Evolutionary conservation across 208 protist genomes (phyloP).

Genomic region (Tritrichomonas foetus): DNA sequence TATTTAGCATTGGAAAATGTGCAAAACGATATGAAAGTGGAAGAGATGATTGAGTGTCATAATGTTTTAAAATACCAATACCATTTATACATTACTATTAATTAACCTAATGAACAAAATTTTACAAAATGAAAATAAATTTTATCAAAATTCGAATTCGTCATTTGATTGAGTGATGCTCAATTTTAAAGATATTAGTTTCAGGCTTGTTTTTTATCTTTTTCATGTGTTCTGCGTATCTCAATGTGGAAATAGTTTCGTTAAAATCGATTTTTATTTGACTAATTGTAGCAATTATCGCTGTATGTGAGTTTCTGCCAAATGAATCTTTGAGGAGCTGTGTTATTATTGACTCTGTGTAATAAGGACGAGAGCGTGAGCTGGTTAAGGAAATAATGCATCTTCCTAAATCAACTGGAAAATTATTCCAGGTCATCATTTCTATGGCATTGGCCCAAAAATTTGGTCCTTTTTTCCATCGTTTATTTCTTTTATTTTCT

Average conservation of each 20-base stretch:
- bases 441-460: neutral
- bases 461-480: conserved; percentile 64
- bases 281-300: conserved; percentile 62
- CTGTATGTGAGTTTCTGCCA: conserved; percentile 64
- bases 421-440: conserved; percentile 44
- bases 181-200: no score
- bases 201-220: conserved; percentile 45
- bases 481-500: no score
- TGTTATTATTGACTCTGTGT: conserved; percentile 65
- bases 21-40: no score
- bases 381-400: neutral
- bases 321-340: conserved; percentile 62
- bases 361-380: conserved; percentile 63
- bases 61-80: no score
- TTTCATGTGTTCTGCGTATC: conserved; percentile 38
- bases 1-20: no score
- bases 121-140: no score
- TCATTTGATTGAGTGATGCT: no score
- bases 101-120: no score
- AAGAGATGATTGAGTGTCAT: no score
- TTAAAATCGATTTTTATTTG: conserved; percentile 62
- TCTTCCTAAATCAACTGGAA: neutral
- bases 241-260: conserved; percentile 55
- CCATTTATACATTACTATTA: no score
- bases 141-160: no score